Conservation (phyloP, 2,329 filamentous ascomycete genomes). For the Cryphonectria parasitica region DNA sequence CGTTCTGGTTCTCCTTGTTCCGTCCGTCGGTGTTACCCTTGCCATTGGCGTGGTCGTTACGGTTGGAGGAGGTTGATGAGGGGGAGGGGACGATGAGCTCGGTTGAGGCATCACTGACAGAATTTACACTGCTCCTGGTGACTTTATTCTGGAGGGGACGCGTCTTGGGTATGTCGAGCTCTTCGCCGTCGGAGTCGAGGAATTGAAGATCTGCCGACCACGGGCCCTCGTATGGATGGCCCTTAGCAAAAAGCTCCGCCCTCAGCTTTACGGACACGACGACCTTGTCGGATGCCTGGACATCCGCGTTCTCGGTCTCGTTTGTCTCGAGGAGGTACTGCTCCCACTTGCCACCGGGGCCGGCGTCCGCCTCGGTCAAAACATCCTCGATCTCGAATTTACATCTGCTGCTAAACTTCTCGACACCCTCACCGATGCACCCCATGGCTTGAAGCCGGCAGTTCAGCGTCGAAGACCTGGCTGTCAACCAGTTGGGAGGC, state of each 20-base stretch:
- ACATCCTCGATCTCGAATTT: not conserved
- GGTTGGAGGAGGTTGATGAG: not conserved
- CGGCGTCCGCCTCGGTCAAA: slow-evolving; percentile 3
- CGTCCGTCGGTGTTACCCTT: not conserved
- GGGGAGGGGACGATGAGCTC: not conserved
- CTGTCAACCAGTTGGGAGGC: not conserved
- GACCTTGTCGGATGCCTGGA: not conserved
- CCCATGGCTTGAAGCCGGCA: not conserved
- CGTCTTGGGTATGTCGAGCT: not conserved
- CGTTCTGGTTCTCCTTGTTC: slow-evolving; percentile 1
- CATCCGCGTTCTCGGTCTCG: not conserved
- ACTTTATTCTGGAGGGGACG: not conserved
- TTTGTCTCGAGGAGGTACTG: not conserved
- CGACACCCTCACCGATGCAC: not conserved
- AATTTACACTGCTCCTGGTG: too few species aligned
- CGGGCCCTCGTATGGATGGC: not conserved
- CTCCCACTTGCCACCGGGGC: slow-evolving; percentile 20
- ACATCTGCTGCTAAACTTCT: not conserved
- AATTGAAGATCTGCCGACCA: not conserved
- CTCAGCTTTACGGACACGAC: not conserved
- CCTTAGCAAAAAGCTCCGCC: not conserved
- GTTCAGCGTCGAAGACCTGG: not conserved
- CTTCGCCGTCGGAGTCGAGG: not conserved
- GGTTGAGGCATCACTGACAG: not conserved
- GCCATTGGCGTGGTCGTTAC: too few species aligned